A percentile compares a stretch with the other conserved stretches of the same genome.
These are phyloP conservation scores for Penicillium angulare DNA, from an alignment of 495 filamentous ascomycete genomes.

Conservation along the genomic window DNA sequence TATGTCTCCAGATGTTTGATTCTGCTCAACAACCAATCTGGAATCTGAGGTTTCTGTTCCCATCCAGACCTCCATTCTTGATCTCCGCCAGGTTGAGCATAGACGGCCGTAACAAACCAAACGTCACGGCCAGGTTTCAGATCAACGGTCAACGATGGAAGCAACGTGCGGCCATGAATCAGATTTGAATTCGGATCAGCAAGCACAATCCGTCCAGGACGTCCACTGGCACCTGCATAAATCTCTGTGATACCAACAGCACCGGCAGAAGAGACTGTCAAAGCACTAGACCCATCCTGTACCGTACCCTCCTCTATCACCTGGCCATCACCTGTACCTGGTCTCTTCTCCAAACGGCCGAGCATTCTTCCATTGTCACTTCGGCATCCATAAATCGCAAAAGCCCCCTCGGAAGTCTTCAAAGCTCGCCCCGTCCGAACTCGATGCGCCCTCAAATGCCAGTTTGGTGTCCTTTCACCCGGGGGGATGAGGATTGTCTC, in stretches of 20 bases:
- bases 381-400: constrained; percentile 65
- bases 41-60: constrained; percentile 9
- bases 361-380: constrained; percentile 58
- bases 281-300: constrained; percentile 48
- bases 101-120: constrained; percentile 54
- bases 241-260: constrained; percentile 70
- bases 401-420: constrained; percentile 67
- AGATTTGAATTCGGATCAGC: constrained; percentile 79
- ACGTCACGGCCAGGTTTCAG: constrained; percentile 30
- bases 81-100: constrained; percentile 36
- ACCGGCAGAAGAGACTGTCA: constrained; percentile 62
- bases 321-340: background rate
- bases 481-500: constrained; percentile 65
- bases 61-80: constrained; percentile 3
- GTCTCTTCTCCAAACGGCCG: constrained; percentile 50
- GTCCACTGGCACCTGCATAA: constrained; percentile 31
- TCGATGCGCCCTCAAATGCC: constrained; percentile 66
- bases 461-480: constrained; percentile 50
- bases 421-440: constrained; percentile 57
- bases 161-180: constrained; percentile 63
- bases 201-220: constrained; percentile 61
- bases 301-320: constrained; percentile 55
- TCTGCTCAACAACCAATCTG: constrained; percentile 5
- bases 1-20: background rate
- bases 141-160: constrained; percentile 58